Base-by-base conservation (phyloP, 2,329 filamentous ascomycete species). In the Alternaria sp. region DNA sequence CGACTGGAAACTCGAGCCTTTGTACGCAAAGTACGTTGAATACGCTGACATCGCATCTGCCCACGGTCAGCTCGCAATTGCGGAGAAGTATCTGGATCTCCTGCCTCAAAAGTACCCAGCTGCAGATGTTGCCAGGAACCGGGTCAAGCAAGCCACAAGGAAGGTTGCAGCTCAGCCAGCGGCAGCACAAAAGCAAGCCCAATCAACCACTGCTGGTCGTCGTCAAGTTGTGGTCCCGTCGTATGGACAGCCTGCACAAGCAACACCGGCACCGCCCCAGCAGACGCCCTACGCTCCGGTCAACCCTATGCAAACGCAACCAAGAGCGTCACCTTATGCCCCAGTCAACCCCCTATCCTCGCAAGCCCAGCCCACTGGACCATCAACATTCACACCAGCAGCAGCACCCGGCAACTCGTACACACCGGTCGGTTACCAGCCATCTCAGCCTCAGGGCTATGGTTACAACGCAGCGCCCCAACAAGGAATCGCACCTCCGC, bases 1-100 rank as follows among this genome's bases (percentile, higher is more conserved):
- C 1, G 92, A 90, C 71, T 99, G 95, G 95, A 97, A 97, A 82
- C 88, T 99, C 63, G 87, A 89, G 40, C 86, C 90, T 3, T 84
- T 99, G 57, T 99, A 99, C 80, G 90, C 93, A 78, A 97, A 97
- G 82, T 99, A 99, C 77, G 90, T 92, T 26, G 96, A 99, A 82
- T 99, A 98, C 79, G 95, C 96, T 13, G 95, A 99, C 77, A 94
- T 99, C 69, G 89, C 96, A 61, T 93, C 96, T 50, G 89, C 93
- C 7, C 93, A 97, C 75, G 96, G 96, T 12, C 92, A 96, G 73
- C 84, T 99, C 57, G 86, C 89, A 30, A 88, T 93, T 71, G 96
- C 96, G 6, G 91, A 97, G 81, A 94, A 92, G 79, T 99, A 99
- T 76, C 88, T 99, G 44, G 89, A 94, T 75, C 88, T 99, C 57